Evolutionary conservation across 1,284 basidiomycete genomes (phyloP).

Genomic region (Salmacisia buchloeana): DNA sequence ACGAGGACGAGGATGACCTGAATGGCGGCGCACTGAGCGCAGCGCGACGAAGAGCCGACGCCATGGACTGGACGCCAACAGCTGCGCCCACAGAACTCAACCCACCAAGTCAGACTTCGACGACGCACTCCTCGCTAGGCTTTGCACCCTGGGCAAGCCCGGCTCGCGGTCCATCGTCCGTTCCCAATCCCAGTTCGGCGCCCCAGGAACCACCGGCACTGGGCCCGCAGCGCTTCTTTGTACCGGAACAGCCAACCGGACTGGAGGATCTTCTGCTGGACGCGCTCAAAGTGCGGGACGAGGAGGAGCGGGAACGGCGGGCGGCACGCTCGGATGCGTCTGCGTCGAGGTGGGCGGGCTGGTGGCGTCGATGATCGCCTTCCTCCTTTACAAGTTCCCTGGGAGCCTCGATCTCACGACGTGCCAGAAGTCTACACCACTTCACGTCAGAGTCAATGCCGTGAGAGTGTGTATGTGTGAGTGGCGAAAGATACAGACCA

Average conservation of each 20-base stretch:
- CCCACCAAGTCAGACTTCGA: neutral
- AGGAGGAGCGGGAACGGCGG: neutral
- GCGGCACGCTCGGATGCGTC: too few species aligned
- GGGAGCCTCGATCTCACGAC: too few species aligned
- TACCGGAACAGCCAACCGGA: constrained; percentile 30
- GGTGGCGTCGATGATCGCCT: neutral
- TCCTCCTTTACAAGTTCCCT: too few species aligned
- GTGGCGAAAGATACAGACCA: too few species aligned
- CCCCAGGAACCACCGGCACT: constrained; percentile 16
- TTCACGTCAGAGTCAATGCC: too few species aligned
- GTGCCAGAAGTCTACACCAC: too few species aligned
- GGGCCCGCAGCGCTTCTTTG: constrained; percentile 36
- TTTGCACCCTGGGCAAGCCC: neutral
- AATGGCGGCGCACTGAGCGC: neutral
- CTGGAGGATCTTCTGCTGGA: constrained; percentile 28
- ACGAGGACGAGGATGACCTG: constrained; percentile 7
- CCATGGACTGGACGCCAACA: constrained; percentile 6
- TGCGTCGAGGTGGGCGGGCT: neutral
- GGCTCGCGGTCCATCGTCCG: neutral
- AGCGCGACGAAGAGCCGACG: neutral
- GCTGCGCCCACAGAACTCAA: neutral
- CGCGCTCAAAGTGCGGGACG: neutral
- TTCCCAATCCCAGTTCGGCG: neutral
- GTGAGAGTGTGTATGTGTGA: too few species aligned
- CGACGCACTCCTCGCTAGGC: neutral